Conservation (phyloP, 2,329 filamentous ascomycete genomes). For the Conoideocrella luteorostrata region DNA sequence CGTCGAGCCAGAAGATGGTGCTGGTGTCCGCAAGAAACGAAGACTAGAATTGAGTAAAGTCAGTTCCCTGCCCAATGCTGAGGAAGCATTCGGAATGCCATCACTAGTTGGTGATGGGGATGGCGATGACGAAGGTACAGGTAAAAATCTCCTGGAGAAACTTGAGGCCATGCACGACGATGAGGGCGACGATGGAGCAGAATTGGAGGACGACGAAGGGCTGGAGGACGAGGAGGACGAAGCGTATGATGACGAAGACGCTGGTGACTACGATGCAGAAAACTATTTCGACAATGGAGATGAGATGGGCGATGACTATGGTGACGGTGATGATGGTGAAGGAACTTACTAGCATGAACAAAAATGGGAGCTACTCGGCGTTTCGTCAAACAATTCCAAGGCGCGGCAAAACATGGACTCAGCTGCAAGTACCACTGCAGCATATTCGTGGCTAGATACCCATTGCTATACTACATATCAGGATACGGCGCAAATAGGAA, state of each 20-base stretch:
- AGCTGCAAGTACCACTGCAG: neutral
- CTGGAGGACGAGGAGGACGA: conserved; percentile 41
- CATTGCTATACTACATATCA: neutral
- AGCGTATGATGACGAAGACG: conserved; percentile 51
- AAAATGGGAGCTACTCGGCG: neutral
- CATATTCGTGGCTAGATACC: conserved; percentile 1
- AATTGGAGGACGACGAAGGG: conserved; percentile 45
- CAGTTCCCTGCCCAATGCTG: conserved; percentile 41
- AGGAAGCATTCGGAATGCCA: conserved; percentile 41
- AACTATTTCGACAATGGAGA: conserved; percentile 54
- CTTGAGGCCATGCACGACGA: conserved; percentile 43
- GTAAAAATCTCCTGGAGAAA: conserved; percentile 35
- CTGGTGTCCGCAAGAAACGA: conserved; percentile 35
- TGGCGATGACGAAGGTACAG: conserved; percentile 24
- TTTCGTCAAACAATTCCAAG: too few species aligned
- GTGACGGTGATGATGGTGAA: conserved; percentile 45
- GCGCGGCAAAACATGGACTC: too few species aligned
- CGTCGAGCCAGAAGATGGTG: conserved; percentile 37
- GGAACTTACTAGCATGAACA: conserved; percentile 26
- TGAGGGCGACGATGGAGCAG: conserved; percentile 41
- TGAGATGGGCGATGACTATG: conserved; percentile 46
- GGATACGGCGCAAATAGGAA: neutral
- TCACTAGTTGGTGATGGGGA: conserved; percentile 21
- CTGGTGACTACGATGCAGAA: conserved; percentile 56
- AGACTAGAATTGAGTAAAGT: conserved; percentile 40